Base-by-base conservation (phyloP, 495 filamentous ascomycete species). In the Wilcoxina mikolae region DNA sequence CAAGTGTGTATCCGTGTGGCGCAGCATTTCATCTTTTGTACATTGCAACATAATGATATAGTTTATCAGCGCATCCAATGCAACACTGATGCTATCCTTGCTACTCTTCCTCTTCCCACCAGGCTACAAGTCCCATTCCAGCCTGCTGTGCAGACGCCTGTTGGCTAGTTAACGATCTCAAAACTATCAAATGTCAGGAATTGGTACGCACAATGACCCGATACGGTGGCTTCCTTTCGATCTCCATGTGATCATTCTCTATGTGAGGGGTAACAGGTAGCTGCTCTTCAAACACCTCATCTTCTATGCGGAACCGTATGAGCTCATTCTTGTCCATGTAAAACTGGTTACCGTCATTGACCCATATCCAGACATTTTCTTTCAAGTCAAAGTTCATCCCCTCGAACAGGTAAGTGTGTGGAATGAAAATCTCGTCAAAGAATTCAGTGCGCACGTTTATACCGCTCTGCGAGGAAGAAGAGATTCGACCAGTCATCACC, bases 361-460 rank as follows among this genome's bases (percentile, higher is more conserved):
- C 72, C 88, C 87, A 95, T 41, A 85, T 74, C 83, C 85, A 95
- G 22, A 82, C 74, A 41, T 81, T 74, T 45, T 94, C 85, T 50
- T 72, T 73, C 43, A 78, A 75, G 45, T 87, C 78, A 60, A 87
- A 95, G 62, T 74, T 72, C 12, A 78, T 76, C n/a, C 75, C 76
- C 18, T 84, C 77, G 29, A 85, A 79, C 0, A 96, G 74, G 52
- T 82, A 74, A 11, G 76, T 68, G 2, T 74, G 74, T 0, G 88
- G 85, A 2, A 95, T 78, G 50, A 82, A 78, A 35, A 96, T 87
- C 54, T 95, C 88, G 58, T 85, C 81, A 62, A 94, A 95, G 65
- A 98, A 98, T 49, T 88, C 83, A 0, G 85, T 79, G 15, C 77
- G 77, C 42, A 96, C 86, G 87, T 79, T 76, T 51, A 98, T 87